phyloP scores from a whole-genome alignment of 2,329 filamentous ascomycete species.

The Talaromyces sp. region DNA sequence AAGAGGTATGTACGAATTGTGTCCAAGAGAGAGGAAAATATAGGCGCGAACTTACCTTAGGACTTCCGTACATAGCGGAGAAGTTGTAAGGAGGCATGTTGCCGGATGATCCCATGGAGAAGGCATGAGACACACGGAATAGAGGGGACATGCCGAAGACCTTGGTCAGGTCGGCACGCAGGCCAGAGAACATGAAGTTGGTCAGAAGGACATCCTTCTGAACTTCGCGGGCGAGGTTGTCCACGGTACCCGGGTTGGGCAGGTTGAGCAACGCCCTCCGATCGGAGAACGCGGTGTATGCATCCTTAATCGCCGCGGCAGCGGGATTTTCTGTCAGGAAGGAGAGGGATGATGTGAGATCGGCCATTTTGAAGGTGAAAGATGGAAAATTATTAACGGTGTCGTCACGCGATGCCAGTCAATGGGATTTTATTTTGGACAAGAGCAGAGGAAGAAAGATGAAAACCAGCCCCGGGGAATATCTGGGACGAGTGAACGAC shows the following conservation, averaged over 20 bases:
- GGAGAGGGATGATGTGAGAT: constrained; percentile 56
- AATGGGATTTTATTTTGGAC: constrained; percentile 25
- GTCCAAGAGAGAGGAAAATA: not conserved
- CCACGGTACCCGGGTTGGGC: constrained; percentile 88
- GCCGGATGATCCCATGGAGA: constrained; percentile 86
- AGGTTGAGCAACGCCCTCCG: constrained; percentile 86
- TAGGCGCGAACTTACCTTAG: constrained; percentile 69
- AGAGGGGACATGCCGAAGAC: constrained; percentile 89
- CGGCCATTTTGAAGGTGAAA: constrained; percentile 41
- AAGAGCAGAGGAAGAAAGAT: constrained; percentile 22
- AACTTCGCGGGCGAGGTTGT: constrained; percentile 86
- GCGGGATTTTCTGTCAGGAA: constrained; percentile 76
- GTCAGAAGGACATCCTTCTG: constrained; percentile 94
- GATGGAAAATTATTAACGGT: constrained; percentile 17
- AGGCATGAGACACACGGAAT: constrained; percentile 97
- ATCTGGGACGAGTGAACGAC: constrained; percentile 27
- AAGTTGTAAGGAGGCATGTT: constrained; percentile 89
- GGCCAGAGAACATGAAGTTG: constrained; percentile 94
- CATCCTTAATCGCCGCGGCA: constrained; percentile 70
- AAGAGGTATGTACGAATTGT: not conserved
- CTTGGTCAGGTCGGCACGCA: constrained; percentile 96
- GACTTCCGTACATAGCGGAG: constrained; percentile 88
- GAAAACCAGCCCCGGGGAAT: constrained; percentile 30
- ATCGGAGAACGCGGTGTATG: constrained; percentile 78
- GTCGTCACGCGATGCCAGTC: constrained; percentile 32